Conservation (phyloP, 306 rosid genomes). For the Medicago truncatula region DNA sequence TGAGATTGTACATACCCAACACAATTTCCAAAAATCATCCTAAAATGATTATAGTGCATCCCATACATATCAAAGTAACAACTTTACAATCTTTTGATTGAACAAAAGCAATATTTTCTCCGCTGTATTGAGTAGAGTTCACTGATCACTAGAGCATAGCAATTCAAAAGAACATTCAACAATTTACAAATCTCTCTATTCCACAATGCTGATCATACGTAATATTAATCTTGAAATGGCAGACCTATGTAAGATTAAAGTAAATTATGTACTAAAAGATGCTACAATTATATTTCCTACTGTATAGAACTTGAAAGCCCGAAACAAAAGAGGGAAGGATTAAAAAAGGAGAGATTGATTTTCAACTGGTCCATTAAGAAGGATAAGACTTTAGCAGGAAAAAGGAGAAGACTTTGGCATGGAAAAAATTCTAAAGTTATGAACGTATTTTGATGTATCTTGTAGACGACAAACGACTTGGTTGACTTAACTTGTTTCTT, state of each 20-base stretch:
- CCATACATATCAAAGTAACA: constrained; percentile 12
- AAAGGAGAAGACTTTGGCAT: constrained; percentile 7
- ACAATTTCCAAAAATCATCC: constrained; percentile 32
- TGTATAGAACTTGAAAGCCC: constrained; percentile 12
- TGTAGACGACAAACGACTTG: constrained; percentile 5
- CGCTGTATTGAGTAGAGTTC: constrained; percentile 25
- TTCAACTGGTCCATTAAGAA: constrained; percentile 11
- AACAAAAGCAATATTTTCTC: constrained; percentile 4
- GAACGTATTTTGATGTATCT: neutral
- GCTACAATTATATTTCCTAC: constrained; percentile 20
- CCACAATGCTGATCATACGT: constrained; percentile 26
- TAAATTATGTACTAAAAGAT: constrained; percentile 21
- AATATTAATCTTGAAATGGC: constrained; percentile 17
- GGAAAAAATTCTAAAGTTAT: neutral
- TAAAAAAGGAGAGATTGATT: neutral
- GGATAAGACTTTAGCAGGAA: neutral
- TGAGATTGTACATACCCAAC: constrained; percentile 41
- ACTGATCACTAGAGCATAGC: constrained; percentile 27
- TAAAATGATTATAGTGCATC: neutral
- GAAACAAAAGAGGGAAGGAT: neutral
- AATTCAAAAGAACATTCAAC: constrained; percentile 31
- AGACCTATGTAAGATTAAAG: constrained; percentile 8
- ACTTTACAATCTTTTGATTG: constrained; percentile 39
- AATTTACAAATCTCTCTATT: constrained; percentile 20
- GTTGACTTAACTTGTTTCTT: constrained; percentile 4